A percentile compares a stretch with the other conserved stretches of the same genome.
phyloP scores from a whole-genome alignment of 805 yeast genomes.

The Kluyveromyces starmeri region DNA sequence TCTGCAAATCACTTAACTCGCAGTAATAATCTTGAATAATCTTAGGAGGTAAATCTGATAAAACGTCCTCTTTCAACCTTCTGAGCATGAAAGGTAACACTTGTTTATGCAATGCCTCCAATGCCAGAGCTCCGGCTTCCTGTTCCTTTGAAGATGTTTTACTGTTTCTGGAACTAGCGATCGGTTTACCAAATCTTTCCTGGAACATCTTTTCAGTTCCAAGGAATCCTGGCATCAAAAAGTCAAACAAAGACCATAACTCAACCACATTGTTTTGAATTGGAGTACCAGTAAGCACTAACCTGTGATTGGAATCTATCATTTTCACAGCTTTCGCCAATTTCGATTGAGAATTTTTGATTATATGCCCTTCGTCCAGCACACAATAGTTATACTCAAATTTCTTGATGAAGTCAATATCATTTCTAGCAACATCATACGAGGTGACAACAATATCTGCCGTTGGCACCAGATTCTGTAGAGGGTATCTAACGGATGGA shows the following conservation, averaged over 20 bases:
- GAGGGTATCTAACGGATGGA: constrained; percentile 56
- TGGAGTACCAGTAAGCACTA: constrained; percentile 93
- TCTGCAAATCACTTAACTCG: constrained; percentile 86
- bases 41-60: constrained; percentile 94
- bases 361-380: constrained; percentile 95
- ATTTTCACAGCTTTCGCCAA: constrained; percentile 81
- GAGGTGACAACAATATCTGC: constrained; percentile 91
- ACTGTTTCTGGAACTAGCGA: constrained; percentile 84
- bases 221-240: constrained; percentile 95
- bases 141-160: constrained; percentile 88
- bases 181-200: constrained; percentile 95
- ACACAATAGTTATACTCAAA: constrained; percentile 88
- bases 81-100: constrained; percentile 94
- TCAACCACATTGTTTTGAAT: constrained; percentile 95
- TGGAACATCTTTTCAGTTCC: constrained; percentile 93
- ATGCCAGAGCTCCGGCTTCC: constrained; percentile 92
- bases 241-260: constrained; percentile 95
- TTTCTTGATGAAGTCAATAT: constrained; percentile 50
- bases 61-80: constrained; percentile 90
- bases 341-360: constrained; percentile 84
- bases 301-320: constrained; percentile 77
- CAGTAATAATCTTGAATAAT: constrained; percentile 98
- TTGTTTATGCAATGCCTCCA: constrained; percentile 93
- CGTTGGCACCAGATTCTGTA: constrained; percentile 42
- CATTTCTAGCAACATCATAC: constrained; percentile 94